Conservation (phyloP, 2,329 filamentous ascomycete species). For the Cercospora zeina region DNA sequence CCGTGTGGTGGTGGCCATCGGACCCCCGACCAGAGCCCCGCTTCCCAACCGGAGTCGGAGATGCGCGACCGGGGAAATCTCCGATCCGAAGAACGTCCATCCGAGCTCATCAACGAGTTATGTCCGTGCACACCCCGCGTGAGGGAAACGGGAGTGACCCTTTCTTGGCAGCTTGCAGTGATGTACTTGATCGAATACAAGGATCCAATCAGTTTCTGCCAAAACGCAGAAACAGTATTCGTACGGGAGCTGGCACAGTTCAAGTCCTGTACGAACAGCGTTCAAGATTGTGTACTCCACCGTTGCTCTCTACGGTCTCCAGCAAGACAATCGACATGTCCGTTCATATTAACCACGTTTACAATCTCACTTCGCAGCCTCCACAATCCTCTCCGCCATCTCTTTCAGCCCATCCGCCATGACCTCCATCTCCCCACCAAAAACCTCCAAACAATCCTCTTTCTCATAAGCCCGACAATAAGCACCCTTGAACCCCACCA, state of each 20-base stretch:
- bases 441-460: conserved; percentile 54
- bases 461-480: conserved; percentile 57
- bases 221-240: too few species aligned
- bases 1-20: neutral
- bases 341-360: neutral
- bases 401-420: conserved; percentile 49
- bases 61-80: too few species aligned
- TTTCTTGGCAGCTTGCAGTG: too few species aligned
- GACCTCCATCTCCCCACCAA: conserved; percentile 54
- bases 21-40: neutral
- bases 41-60: neutral
- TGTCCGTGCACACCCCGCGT: too few species aligned
- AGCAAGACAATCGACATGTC: neutral
- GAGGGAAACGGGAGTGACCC: too few species aligned
- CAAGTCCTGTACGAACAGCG: neutral
- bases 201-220: neutral
- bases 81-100: neutral
- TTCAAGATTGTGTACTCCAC: neutral
- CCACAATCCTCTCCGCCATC: conserved; percentile 48
- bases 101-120: too few species aligned
- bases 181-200: too few species aligned
- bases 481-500: conserved; percentile 51
- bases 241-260: neutral
- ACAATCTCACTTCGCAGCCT: conserved; percentile 10
- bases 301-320: too few species aligned